These are phyloP conservation scores for Suillus hirtellus DNA, from an alignment of 768 basidiomycete species.

Conservation along the genomic window DNA sequence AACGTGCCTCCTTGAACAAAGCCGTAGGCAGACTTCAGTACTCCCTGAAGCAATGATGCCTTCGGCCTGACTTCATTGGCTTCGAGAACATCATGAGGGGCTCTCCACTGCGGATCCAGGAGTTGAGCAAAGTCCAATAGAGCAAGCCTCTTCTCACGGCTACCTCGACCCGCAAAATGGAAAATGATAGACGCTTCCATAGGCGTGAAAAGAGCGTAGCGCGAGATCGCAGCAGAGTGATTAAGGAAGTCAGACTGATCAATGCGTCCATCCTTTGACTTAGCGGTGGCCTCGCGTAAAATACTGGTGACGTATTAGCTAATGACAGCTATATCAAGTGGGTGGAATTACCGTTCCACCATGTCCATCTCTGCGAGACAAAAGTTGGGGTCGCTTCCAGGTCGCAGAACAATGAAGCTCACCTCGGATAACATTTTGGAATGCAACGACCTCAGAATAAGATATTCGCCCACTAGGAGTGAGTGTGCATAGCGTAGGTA, in stretches of 20 bases:
- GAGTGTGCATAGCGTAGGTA: slow-evolving; percentile 90
- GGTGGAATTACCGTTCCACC: slow-evolving; percentile 67
- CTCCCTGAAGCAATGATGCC: slow-evolving; percentile 49
- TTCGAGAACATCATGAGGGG: slow-evolving; percentile 59
- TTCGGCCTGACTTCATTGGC: slow-evolving; percentile 30
- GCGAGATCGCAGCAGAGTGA: slow-evolving; percentile 79
- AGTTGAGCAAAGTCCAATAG: slow-evolving; percentile 91
- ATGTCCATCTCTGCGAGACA: slow-evolving; percentile 81
- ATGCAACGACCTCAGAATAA: slow-evolving; percentile 95
- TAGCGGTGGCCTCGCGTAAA: slow-evolving; percentile 85
- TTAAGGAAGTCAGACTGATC: slow-evolving; percentile 95
- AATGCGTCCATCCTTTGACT: slow-evolving; percentile 94
- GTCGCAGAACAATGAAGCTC: slow-evolving; percentile 24
- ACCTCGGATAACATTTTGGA: slow-evolving; percentile 95
- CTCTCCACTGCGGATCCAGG: slow-evolving; percentile 85
- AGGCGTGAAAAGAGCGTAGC: slow-evolving; percentile 94
- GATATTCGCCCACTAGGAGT: slow-evolving; percentile 88
- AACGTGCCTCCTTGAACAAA: slow-evolving; percentile 80
- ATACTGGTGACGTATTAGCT: slow-evolving; percentile 47
- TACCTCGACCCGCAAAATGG: slow-evolving; percentile 91
- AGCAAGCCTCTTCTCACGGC: slow-evolving; percentile 67
- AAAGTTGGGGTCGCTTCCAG: slow-evolving; percentile 10
- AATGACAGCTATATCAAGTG: neutral
- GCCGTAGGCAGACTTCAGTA: slow-evolving; percentile 78
- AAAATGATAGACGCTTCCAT: slow-evolving; percentile 99